Conservation (phyloP, 768 basidiomycete species). For the Russula olivacea region DNA sequence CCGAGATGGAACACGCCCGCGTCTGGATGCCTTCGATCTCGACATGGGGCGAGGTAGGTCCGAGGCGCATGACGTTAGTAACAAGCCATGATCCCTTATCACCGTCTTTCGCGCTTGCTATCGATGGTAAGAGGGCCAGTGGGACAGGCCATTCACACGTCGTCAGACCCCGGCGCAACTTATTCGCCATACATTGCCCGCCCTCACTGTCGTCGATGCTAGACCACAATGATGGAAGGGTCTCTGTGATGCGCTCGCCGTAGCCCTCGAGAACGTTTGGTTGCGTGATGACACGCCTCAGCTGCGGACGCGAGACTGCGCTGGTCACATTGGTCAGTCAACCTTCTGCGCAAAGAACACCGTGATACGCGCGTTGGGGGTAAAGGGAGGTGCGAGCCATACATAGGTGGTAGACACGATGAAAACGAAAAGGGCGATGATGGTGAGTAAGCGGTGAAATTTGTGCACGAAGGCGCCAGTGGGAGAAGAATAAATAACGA, state of each 20-base stretch:
- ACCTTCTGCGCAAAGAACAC: constrained; percentile 65
- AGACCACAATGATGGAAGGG: constrained; percentile 45
- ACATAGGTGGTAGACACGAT: constrained; percentile 36
- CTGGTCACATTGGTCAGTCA: constrained; percentile 31
- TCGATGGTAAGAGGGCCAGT: constrained; percentile 36
- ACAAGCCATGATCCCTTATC: constrained; percentile 38
- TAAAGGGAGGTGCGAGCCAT: constrained; percentile 55
- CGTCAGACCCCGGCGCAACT: constrained; percentile 34
- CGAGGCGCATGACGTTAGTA: constrained; percentile 38
- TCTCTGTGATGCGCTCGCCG: constrained; percentile 39
- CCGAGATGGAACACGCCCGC: constrained; percentile 55
- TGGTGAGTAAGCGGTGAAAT: constrained; percentile 37
- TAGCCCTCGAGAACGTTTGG: constrained; percentile 43
- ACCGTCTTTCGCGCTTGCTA: constrained; percentile 27
- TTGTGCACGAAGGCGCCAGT: constrained; percentile 55
- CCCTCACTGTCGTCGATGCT: constrained; percentile 34
- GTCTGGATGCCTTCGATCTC: constrained; percentile 52
- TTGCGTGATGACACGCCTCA: constrained; percentile 36
- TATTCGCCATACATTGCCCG: constrained; percentile 24
- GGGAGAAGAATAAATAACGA: constrained; percentile 51
- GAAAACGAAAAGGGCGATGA: constrained; percentile 38
- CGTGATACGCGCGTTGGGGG: constrained; percentile 53
- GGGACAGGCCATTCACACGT: constrained; percentile 46
- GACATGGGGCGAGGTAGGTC: constrained; percentile 43
- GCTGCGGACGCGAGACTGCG: constrained; percentile 6